A percentile compares a stretch with the other conserved stretches of the same genome.
Conservation (phyloP, 2,329 filamentous ascomycete genomes). For the Grosmannia serpens region DNA sequence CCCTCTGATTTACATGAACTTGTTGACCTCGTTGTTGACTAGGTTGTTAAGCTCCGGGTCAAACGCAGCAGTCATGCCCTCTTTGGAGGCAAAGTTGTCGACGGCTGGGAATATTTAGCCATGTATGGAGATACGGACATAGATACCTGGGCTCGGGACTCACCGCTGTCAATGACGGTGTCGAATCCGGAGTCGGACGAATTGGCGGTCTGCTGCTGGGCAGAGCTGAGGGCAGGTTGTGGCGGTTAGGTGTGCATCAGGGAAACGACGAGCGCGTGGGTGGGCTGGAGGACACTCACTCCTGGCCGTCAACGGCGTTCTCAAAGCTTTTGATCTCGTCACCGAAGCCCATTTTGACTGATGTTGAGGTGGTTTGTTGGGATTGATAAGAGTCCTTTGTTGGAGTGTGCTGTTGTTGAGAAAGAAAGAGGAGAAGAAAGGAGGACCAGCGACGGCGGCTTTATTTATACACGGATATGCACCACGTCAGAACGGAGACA, state of each 20-base stretch:
- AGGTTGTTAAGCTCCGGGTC: conserved; percentile 24
- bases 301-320: conserved; percentile 19
- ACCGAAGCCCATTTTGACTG: conserved; percentile 13
- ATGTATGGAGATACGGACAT: neutral
- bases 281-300: conserved; percentile 7
- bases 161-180: conserved; percentile 22
- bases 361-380: neutral
- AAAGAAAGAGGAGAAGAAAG: neutral
- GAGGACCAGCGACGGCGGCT: neutral
- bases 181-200: conserved; percentile 19
- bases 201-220: conserved; percentile 19
- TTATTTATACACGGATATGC: neutral
- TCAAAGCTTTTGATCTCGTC: conserved; percentile 21
- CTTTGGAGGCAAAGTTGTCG: conserved; percentile 21
- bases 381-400: neutral
- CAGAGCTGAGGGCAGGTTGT: conserved; percentile 13
- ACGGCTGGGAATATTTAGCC: conserved; percentile 13
- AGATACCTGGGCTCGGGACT: neutral
- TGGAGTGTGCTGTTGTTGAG: neutral
- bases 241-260: neutral
- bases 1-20: conserved; percentile 10
- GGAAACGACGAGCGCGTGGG: neutral
- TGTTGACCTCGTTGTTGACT: conserved; percentile 23
- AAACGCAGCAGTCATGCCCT: conserved; percentile 19
- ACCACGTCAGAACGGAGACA: neutral